phyloP scores from a whole-genome alignment of 257 asterid species.

The Mitragyna speciosa region DNA sequence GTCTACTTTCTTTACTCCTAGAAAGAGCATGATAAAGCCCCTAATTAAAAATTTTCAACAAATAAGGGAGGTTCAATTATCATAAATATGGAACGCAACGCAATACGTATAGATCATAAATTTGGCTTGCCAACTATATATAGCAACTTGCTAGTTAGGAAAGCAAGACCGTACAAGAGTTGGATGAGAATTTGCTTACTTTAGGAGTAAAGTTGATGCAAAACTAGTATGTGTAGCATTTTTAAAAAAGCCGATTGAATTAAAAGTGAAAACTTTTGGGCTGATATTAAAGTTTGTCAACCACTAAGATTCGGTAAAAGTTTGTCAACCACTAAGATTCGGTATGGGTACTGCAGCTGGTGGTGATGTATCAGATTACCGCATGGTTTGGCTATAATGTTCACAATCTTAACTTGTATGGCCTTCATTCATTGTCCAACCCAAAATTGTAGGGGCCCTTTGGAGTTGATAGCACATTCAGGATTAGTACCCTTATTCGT shows the following conservation, averaged over 20 bases:
- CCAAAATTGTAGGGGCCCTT: too few relatives aligned
- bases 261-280: background rate
- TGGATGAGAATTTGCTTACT: background rate
- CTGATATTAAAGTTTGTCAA: background rate
- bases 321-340: background rate
- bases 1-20: constrained; percentile 10
- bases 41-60: background rate
- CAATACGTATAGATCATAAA: background rate
- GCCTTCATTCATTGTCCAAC: background rate
- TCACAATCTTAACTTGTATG: background rate
- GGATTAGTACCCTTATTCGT: background rate
- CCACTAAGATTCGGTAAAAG: background rate
- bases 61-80: constrained; percentile 8
- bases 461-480: background rate
- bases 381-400: constrained; percentile 1
- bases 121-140: background rate
- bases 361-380: background rate
- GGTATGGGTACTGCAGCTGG: background rate
- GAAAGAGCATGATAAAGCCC: constrained; percentile 2
- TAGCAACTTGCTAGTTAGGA: constrained; percentile 14
- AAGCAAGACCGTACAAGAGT: background rate
- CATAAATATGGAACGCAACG: background rate
- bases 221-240: background rate
- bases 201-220: constrained; percentile 1
- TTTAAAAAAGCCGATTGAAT: background rate